Evolutionary conservation across 352 stramenopile genomes (phyloP).

Genomic region (Phytophthora aleatoria): DNA sequence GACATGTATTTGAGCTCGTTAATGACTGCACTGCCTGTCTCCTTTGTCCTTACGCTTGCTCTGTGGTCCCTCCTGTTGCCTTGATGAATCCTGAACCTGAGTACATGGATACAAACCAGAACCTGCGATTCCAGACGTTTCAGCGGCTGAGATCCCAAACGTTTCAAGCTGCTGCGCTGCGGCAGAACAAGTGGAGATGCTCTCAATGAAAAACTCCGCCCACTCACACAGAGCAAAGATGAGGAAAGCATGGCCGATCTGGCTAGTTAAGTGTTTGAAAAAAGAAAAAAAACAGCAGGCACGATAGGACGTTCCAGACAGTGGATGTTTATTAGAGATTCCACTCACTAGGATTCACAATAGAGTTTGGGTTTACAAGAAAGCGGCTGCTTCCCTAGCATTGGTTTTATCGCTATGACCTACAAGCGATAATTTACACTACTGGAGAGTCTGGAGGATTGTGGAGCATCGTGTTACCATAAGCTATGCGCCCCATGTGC

Average conservation of each 20-base stretch:
- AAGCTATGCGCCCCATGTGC: neutral
- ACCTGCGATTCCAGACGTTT: too few relatives aligned
- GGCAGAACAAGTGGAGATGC: too few relatives aligned
- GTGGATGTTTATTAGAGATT: constrained; percentile 3
- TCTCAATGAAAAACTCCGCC: neutral
- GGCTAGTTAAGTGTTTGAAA: neutral
- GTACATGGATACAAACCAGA: too few relatives aligned
- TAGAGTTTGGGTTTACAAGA: constrained; percentile 1
- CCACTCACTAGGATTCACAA: constrained; percentile 4
- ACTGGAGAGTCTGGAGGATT: constrained; percentile 27
- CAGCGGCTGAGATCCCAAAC: too few relatives aligned
- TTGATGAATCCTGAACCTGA: too few relatives aligned
- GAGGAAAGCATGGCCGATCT: neutral
- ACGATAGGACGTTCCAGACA: neutral
- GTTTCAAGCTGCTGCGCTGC: too few relatives aligned
- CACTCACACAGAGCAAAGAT: neutral
- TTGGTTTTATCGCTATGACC: constrained; percentile 2
- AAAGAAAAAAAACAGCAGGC: neutral
- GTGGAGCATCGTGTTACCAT: constrained; percentile 14
- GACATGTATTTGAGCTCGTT: too few relatives aligned
- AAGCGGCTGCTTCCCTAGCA: constrained; percentile 1
- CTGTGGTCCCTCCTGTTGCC: too few relatives aligned
- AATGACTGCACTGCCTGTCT: too few relatives aligned
- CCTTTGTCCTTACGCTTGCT: too few relatives aligned
- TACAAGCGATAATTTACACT: neutral